Evolutionary conservation across 805 yeast species (phyloP), one percentile per base, ranked within the genome.

Genomic region (Komagataella pseudopastoris): DNA sequence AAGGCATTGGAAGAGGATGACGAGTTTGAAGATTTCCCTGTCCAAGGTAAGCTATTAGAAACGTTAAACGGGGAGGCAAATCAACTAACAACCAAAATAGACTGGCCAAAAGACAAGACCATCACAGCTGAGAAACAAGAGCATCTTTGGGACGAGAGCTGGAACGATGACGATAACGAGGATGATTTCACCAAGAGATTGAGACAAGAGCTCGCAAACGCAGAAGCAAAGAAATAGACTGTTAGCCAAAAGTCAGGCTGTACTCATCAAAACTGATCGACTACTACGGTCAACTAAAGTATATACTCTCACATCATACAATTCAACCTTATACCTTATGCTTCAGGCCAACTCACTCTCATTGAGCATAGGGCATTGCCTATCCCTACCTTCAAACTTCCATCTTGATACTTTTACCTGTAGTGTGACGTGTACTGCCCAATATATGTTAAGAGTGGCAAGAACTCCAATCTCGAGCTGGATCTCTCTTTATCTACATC

Each of bases 11-110:
- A 91, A 64, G 96, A 91, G 60, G 97, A 91, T 62, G 98, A 91
- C 63, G 97, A 90, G 66, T 91, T 91, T 63, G 98, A 91, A 70
- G 98, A 91, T 64, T 91, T 91, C 71, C 96, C 96, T 14, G 88
- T 80, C 52, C 96, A 89, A 62, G 75, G 78, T 74, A 57, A 47
- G 76, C 65, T 46, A 39, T 23, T 12, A 5, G 43, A 10, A 20
- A n/a, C 6, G 22, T 17, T 20, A 17, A 6, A 17, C 12, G 22
- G 16, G 8, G 17, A n/a, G 6, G 12, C 47, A 10, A 16, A 17
- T 43, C 6, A 39, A 44, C 12, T 39, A 52, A 53, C 51, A 52
- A 51, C 49, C 2, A 23, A 12, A 16, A 2, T 49, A 69, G 81
- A 84, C 58, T 89, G 96, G 96, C 67, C 77, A n/a, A 75, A 72